Percentiles rank a stretch among this genome's conserved stretches.
phyloP scores from a whole-genome alignment of 495 filamentous ascomycete genomes.

The Penicillium canariense region DNA sequence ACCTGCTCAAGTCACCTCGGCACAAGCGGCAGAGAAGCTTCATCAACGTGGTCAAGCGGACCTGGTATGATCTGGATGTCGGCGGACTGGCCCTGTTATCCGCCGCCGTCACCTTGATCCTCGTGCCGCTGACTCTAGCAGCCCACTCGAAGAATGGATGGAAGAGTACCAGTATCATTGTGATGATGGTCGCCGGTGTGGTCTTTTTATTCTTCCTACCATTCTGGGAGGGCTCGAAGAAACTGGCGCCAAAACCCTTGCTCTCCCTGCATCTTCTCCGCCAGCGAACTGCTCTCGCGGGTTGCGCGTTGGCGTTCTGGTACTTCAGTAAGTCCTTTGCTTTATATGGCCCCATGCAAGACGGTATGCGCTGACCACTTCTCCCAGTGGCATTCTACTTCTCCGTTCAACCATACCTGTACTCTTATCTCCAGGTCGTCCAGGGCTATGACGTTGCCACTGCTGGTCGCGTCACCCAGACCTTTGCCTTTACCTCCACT shows the following conservation, averaged over 20 bases:
- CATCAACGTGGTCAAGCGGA: constrained; percentile 35
- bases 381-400: constrained; percentile 62
- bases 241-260: constrained; percentile 54
- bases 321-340: constrained; percentile 50
- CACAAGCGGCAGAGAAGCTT: constrained; percentile 29
- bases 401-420: constrained; percentile 64
- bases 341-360: not conserved
- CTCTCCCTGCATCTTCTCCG: constrained; percentile 59
- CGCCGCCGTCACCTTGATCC: constrained; percentile 55
- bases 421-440: constrained; percentile 73
- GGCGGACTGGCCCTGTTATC: constrained; percentile 56
- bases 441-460: constrained; percentile 58
- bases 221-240: constrained; percentile 59
- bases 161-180: constrained; percentile 55
- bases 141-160: constrained; percentile 49
- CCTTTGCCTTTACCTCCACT: constrained; percentile 67
- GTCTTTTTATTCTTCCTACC: constrained; percentile 55
- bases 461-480: constrained; percentile 66
- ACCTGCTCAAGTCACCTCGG: constrained; percentile 42
- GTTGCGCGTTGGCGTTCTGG: constrained; percentile 57
- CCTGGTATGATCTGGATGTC: constrained; percentile 57
- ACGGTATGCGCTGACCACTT: constrained; percentile 23
- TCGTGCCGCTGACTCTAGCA: constrained; percentile 60
- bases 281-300: constrained; percentile 59
- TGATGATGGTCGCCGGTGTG: constrained; percentile 60